Evolutionary conservation across 495 filamentous ascomycete genomes (phyloP), one percentile per base, ranked within the genome.

Genomic region (Trichoderma reesei): DNA sequence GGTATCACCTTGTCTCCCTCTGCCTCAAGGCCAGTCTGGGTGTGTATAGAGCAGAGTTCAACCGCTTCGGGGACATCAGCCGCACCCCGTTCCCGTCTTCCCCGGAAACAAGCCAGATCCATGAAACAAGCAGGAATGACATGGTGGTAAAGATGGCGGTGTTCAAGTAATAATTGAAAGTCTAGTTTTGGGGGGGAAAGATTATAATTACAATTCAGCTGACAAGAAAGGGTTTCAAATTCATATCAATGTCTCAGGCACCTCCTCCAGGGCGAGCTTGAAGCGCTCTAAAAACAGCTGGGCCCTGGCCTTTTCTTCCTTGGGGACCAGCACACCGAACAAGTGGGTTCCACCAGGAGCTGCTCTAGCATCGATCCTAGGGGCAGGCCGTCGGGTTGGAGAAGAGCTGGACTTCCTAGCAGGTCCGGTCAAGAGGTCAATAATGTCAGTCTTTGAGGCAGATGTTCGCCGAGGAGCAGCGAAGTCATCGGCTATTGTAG

Each of bases 221-320:
- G 42, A 46, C 42, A 46, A 18, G 42, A 16, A 46, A 39, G 38
- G 20, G 31, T 63, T 20, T 20, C 60, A 39, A 20, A 44, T 39
- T 36, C 66, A 76, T 59, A 98, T 85, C 60, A 98, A 75, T 62
- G 86, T 80, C 18, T 86, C 92, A 16, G 94, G 92, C 75, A 96
- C 89, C 56, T 79, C 81, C 75, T 94, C 93, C 68, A 98, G 75
- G 31, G 91, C 81, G 20, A 77, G 76, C 83, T 96, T 95, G 41
- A 97, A 78, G 59, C 90, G 85, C 74, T 90, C 87, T 63, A 98
- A 73, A 77, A 96, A 98, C 3, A 85, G 78, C 71, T 79, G 81
- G 10, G 89, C 94, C 68, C 93, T 78, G 74, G 83, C 83, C 81
- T 92, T 90, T 70, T 98, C 94, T 6, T 79, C 82, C 69, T 79